Evolutionary conservation across 352 stramenopile genomes (phyloP).

Genomic region (Globisporangium canariense): DNA sequence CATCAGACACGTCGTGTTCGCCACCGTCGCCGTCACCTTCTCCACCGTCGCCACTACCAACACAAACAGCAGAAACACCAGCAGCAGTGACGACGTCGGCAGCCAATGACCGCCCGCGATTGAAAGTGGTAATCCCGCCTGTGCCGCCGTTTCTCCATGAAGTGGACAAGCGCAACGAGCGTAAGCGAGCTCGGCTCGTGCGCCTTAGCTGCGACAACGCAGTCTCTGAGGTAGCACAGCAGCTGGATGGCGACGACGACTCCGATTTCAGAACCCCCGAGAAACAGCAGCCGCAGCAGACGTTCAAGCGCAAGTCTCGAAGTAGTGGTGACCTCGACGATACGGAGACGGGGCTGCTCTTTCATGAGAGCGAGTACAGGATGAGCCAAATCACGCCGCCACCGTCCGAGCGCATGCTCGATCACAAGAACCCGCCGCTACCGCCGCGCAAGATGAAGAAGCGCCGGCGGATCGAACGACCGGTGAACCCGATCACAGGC

Average conservation of each 20-base stretch:
- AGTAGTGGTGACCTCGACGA: conserved; percentile 3
- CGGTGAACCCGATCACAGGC: conserved; percentile 15
- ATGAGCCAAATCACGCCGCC: conserved; percentile 58
- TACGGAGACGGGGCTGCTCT: conserved; percentile 21
- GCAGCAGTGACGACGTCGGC: not conserved
- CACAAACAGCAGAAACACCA: not conserved
- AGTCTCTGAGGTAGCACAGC: not conserved
- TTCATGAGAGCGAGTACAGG: conserved; percentile 25
- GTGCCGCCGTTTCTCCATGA: conserved; percentile 21
- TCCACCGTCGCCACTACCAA: conserved; percentile 4
- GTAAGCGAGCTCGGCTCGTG: not conserved
- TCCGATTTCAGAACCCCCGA: conserved; percentile 14
- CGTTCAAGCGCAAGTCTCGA: conserved; percentile 14
- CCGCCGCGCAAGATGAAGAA: conserved; percentile 41
- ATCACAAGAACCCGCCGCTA: conserved; percentile 61
- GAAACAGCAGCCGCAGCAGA: conserved; percentile 13
- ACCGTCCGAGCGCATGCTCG: conserved; percentile 61
- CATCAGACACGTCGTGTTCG: conserved; percentile 2
- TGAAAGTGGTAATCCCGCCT: conserved; percentile 19
- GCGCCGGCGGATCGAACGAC: conserved; percentile 20
- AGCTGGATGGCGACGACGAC: conserved; percentile 6
- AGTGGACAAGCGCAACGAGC: conserved; percentile 16
- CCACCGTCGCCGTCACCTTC: not conserved
- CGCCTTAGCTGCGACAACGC: not conserved
- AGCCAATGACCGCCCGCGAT: not conserved